Percentiles rank a stretch among this genome's conserved stretches.
These are phyloP conservation scores for Hawksworthiomyces lignivorus DNA, from an alignment of 2,329 filamentous ascomycete genomes.

Conservation along the genomic window DNA sequence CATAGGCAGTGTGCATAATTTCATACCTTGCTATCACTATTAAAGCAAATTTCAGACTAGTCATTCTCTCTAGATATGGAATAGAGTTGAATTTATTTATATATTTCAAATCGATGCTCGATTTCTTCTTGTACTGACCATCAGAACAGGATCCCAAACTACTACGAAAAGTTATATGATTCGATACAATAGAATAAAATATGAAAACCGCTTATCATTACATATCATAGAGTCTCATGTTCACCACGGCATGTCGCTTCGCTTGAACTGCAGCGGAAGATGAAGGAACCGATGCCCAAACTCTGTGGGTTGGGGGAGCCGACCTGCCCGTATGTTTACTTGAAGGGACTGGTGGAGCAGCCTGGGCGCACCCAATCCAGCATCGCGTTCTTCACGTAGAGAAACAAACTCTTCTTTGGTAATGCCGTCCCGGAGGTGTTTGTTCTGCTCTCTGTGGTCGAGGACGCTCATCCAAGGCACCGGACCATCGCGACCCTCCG, in stretches of 20 bases:
- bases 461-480: slow-evolving; percentile 35
- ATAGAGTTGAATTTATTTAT: no score
- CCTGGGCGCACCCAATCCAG: slow-evolving; percentile 32
- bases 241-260: background rate
- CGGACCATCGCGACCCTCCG: slow-evolving; percentile 24
- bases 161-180: no score
- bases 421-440: slow-evolving; percentile 36
- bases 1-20: no score
- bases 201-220: no score
- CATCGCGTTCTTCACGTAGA: slow-evolving; percentile 36
- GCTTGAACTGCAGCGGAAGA: slow-evolving; percentile 10
- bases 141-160: no score
- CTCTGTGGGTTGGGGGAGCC: slow-evolving; percentile 25
- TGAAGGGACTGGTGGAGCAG: slow-evolving; percentile 44
- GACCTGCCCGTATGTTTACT: slow-evolving; percentile 43
- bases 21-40: no score
- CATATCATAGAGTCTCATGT: no score
- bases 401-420: slow-evolving; percentile 35
- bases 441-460: slow-evolving; percentile 39
- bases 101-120: no score
- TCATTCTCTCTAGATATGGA: no score
- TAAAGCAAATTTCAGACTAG: no score
- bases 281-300: slow-evolving; percentile 5
- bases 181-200: no score
- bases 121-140: no score